Evolutionary conservation across 108 stramenopile species (phyloP).

Genomic region (Pseudonitzschia pungens): DNA sequence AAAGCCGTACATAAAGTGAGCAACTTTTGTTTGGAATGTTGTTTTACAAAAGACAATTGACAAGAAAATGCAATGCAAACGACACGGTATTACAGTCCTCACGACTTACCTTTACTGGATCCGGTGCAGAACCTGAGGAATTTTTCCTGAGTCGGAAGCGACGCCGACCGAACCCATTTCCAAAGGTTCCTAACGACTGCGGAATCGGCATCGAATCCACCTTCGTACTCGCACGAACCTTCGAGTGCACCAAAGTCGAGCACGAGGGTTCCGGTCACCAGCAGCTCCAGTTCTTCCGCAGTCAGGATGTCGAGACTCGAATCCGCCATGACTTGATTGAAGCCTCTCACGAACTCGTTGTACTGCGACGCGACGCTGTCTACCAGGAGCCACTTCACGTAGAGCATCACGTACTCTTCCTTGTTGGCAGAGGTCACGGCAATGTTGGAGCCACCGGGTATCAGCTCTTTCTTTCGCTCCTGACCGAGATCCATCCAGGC

Average conservation of each 20-base stretch:
- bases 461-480: conserved; percentile 69
- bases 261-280: conserved; percentile 82
- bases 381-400: conserved; percentile 81
- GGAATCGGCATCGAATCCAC: conserved; percentile 65
- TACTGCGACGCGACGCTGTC: conserved; percentile 78
- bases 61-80: neutral
- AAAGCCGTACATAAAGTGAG: neutral
- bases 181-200: conserved; percentile 71
- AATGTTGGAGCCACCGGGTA: conserved; percentile 76
- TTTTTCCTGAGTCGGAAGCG: conserved; percentile 53
- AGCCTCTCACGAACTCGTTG: conserved; percentile 73
- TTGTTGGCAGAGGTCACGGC: conserved; percentile 80
- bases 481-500: conserved; percentile 73
- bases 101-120: conserved; percentile 39
- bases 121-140: conserved; percentile 93
- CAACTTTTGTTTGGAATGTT: neutral
- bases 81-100: neutral
- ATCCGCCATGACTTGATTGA: conserved; percentile 71
- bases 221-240: conserved; percentile 75
- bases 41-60: no score
- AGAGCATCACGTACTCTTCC: conserved; percentile 86
- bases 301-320: conserved; percentile 69
- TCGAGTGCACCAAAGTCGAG: conserved; percentile 85
- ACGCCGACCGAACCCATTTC: conserved; percentile 61
- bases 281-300: conserved; percentile 87